These are phyloP conservation scores for Nakazawaea ambrosiae DNA, from an alignment of 805 yeast genomes.

Conservation along the genomic window DNA sequence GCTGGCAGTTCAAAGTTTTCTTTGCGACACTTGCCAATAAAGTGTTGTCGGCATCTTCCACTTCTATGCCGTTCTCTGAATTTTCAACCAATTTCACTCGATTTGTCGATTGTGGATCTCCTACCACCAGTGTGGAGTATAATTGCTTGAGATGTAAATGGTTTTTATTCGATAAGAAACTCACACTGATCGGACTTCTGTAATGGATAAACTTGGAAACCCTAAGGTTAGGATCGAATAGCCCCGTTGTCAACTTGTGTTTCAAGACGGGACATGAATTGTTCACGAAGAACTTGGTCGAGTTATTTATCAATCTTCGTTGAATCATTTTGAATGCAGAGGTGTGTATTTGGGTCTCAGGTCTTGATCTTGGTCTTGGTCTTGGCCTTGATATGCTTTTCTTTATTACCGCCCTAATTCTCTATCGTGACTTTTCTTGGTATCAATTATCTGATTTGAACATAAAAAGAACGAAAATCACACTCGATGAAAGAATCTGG, in stretches of 20 bases:
- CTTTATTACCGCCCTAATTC: too few species aligned
- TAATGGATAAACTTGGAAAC: slow-evolving; percentile 1
- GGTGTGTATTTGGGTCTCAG: too few species aligned
- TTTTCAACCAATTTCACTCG: too few species aligned
- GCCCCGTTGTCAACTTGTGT: not conserved
- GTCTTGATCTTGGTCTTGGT: too few species aligned
- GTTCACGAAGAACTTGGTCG: slow-evolving; percentile 5
- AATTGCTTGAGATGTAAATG: slow-evolving; percentile 4
- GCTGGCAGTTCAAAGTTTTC: slow-evolving; percentile 37
- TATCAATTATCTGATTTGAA: too few species aligned
- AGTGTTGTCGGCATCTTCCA: slow-evolving; percentile 9
- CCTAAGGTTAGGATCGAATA: slow-evolving; percentile 1
- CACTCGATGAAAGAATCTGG: too few species aligned
- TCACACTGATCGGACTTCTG: slow-evolving; percentile 1
- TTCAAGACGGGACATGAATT: slow-evolving; percentile 1
- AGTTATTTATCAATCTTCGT: not conserved
- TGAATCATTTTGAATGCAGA: too few species aligned
- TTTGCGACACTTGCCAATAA: slow-evolving; percentile 34
- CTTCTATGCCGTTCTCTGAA: not conserved
- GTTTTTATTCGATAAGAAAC: slow-evolving; percentile 5
- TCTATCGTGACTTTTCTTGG: too few species aligned
- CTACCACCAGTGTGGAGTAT: slow-evolving; percentile 4
- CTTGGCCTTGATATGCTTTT: too few species aligned
- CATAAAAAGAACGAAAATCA: too few species aligned
- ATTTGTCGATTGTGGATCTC: too few species aligned